phyloP scores from a whole-genome alignment of 1,284 basidiomycete species.

The Cystobasidiaceae sp. region DNA sequence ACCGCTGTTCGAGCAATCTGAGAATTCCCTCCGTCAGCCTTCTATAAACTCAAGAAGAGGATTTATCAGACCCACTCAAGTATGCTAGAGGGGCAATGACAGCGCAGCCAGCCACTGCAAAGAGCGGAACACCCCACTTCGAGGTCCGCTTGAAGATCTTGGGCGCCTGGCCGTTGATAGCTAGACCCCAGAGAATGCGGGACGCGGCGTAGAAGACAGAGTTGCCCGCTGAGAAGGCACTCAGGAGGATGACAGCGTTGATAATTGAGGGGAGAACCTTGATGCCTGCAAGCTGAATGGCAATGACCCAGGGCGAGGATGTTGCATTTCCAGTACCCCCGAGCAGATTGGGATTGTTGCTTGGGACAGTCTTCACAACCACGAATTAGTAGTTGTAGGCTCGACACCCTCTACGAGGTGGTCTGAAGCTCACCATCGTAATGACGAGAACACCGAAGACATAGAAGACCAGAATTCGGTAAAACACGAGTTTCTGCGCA shows the following conservation, averaged over 20 bases:
- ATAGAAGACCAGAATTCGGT: slow-evolving; percentile 68
- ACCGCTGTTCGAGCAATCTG: slow-evolving; percentile 53
- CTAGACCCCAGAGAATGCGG: slow-evolving; percentile 54
- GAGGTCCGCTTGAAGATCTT: slow-evolving; percentile 60
- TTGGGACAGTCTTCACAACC: not conserved
- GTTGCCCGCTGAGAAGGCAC: slow-evolving; percentile 54
- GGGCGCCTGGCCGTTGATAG: slow-evolving; percentile 50
- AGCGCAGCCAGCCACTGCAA: slow-evolving; percentile 62
- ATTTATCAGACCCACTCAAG: slow-evolving; percentile 57
- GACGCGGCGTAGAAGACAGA: slow-evolving; percentile 55
- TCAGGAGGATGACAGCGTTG: slow-evolving; percentile 48
- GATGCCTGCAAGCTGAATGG: slow-evolving; percentile 39
- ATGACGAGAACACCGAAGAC: slow-evolving; percentile 48
- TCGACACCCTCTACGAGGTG: not conserved
- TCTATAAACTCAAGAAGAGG: not conserved
- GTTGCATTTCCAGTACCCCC: slow-evolving; percentile 33
- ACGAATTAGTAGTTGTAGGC: not conserved
- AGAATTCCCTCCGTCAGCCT: not conserved
- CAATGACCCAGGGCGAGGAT: slow-evolving; percentile 38
- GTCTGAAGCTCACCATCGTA: not conserved
- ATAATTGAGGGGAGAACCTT: slow-evolving; percentile 42
- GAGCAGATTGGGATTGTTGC: not conserved
- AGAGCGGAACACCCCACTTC: slow-evolving; percentile 45
- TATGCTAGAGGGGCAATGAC: slow-evolving; percentile 65
- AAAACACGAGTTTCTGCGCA: slow-evolving; percentile 55